Evolutionary conservation across 2,329 filamentous ascomycete genomes (phyloP).

Genomic region (Trichothecium roseum): DNA sequence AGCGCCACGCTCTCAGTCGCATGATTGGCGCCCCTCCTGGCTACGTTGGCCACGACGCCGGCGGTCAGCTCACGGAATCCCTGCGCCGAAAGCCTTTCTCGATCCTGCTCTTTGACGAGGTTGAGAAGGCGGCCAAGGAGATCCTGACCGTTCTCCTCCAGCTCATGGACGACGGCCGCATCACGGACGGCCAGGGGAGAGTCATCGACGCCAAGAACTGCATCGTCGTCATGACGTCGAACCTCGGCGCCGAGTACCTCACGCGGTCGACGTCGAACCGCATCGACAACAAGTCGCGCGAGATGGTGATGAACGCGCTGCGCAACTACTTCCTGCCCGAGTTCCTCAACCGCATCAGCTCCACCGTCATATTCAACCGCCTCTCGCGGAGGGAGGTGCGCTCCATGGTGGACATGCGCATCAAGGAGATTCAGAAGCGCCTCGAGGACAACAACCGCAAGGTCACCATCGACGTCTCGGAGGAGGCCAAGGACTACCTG

Average conservation of each 20-base stretch:
- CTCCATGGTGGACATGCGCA: constrained; percentile 85
- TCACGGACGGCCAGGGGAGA: constrained; percentile 94
- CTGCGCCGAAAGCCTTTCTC: constrained; percentile 94
- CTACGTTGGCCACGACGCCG: constrained; percentile 93
- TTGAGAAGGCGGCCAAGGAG: constrained; percentile 98
- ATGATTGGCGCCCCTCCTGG: constrained; percentile 98
- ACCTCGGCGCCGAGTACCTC: constrained; percentile 91
- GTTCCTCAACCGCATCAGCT: constrained; percentile 96
- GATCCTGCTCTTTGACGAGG: constrained; percentile 93
- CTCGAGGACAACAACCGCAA: constrained; percentile 78
- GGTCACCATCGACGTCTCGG: constrained; percentile 69
- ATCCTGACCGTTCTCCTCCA: constrained; percentile 94
- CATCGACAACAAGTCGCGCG: constrained; percentile 76
- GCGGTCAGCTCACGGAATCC: constrained; percentile 90
- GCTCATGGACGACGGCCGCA: constrained; percentile 97
- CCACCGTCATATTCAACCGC: constrained; percentile 96
- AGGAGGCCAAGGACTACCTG: constrained; percentile 87
- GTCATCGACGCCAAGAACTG: constrained; percentile 94
- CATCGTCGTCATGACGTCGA: constrained; percentile 98
- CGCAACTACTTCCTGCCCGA: constrained; percentile 96
- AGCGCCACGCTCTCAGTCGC: constrained; percentile 85
- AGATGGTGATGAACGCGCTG: constrained; percentile 83
- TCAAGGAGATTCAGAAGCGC: constrained; percentile 83
- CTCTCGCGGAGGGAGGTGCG: constrained; percentile 84
- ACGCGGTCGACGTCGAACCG: constrained; percentile 68